Evolutionary conservation across 805 yeast species (phyloP), one percentile per base, ranked within the genome.

Genomic region (Yamadazyma takamatsuzukensis): DNA sequence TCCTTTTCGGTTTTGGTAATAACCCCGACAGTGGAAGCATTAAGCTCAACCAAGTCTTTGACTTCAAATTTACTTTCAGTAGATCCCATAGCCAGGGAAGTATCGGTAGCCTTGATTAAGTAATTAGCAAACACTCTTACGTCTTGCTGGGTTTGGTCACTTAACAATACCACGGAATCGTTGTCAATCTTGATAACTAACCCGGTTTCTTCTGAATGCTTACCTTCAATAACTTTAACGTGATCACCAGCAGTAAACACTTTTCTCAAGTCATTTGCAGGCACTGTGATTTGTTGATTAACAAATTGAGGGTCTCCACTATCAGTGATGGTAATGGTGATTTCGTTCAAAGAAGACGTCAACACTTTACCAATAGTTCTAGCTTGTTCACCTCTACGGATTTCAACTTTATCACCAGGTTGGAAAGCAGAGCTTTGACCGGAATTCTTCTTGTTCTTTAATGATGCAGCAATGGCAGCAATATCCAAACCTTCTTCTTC

Each of bases 321-420:
- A 35, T 71, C 72, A 17, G 74, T 71, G 10, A 76, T 65, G 26
- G 62, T 51, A 13, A 76, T 68, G 22, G 74, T 63, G 9, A 75
- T 72, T 53, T 76, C 77, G 41, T 66, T 70, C 35, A 71, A 66
- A 11, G 76, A 75, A 2, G 88, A 76, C 16, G 83, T 72, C 6
- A 76, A 61, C 32, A 90, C 95, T 32, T 73, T 72, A 61, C 97
- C 98, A 33, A 74, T 72, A 39, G 94, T 76, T 39, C 90, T 94
- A 28, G 89, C 78, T 61, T 89, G 97, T 62, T 93, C 98, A 54
- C 98, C 98, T 43, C 79, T 78, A 32, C 84, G 72, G 30, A 93
- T 84, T 60, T 89, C 96, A 29, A 93, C 96, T 46, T 84, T 76
- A 57, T 93, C 98, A 45, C 96, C 97, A 5, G 94, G 86, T 57